Percentiles rank a stretch among this genome's conserved stretches.
Conservation (phyloP, 225 moss, liverwort and hornwort species). For the Physcomitrium patens region DNA sequence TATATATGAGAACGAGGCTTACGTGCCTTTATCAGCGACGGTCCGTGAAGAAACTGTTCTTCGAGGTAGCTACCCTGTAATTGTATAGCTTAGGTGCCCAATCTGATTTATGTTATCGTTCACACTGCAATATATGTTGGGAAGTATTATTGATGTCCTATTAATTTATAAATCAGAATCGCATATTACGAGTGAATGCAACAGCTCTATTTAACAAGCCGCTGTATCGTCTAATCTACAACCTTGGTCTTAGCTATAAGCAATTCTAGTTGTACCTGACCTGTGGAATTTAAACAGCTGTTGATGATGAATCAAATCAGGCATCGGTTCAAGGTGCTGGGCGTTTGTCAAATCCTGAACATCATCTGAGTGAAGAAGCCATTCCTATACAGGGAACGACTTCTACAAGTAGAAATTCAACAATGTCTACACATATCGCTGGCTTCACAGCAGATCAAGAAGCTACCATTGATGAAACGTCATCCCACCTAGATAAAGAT, state of each 20-base stretch:
- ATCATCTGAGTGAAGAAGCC: conserved; percentile 14
- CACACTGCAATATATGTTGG: conserved; percentile 9
- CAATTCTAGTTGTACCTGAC: conserved; percentile 24
- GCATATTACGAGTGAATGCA: conserved; percentile 2
- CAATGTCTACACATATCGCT: conserved; percentile 13
- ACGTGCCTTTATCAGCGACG: conserved; percentile 66
- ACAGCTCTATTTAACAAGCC: conserved; percentile 1
- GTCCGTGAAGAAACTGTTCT: conserved; percentile 22
- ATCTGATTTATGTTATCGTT: not conserved
- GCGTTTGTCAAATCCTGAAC: conserved; percentile 25
- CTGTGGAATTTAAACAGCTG: conserved; percentile 33
- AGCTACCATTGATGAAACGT: conserved; percentile 22
- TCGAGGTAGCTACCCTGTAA: conserved; percentile 33
- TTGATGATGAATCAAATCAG: conserved; percentile 33
- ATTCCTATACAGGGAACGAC: conserved; percentile 4
- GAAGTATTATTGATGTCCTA: conserved; percentile 17
- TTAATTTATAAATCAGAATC: conserved; percentile 15
- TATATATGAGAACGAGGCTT: conserved; percentile 76
- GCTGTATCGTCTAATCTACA: conserved; percentile 5
- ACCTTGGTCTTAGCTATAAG: not conserved
- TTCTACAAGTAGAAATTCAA: conserved; percentile 24
- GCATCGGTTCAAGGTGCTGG: conserved; percentile 29
- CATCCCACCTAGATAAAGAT: conserved; percentile 13
- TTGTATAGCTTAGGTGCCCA: not conserved
- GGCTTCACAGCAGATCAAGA: conserved; percentile 23